phyloP scores from a whole-genome alignment of 345 rosid species.

The Xanthoceras sorbifolium region DNA sequence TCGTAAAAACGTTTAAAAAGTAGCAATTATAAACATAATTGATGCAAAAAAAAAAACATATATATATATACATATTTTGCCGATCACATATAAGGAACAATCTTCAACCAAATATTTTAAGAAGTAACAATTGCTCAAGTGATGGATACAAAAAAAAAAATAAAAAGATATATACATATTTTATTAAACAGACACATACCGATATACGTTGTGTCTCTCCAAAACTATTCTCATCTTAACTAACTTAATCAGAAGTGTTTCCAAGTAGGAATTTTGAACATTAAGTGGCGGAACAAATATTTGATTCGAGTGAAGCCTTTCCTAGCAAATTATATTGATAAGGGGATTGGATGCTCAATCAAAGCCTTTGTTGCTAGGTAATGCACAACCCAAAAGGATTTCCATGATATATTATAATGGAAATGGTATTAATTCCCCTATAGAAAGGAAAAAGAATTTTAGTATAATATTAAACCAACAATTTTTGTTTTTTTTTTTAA shows the following conservation, averaged over 20 bases:
- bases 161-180: too few relatives aligned
- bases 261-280: neutral
- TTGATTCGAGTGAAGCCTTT: constrained; percentile 21
- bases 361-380: constrained; percentile 4
- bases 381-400: neutral
- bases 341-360: constrained; percentile 26
- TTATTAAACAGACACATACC: too few relatives aligned
- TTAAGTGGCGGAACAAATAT: neutral
- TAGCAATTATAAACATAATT: too few relatives aligned
- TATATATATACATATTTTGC: too few relatives aligned
- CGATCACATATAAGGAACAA: constrained; percentile 26
- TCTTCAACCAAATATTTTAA: constrained; percentile 25
- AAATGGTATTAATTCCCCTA: neutral
- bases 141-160: too few relatives aligned
- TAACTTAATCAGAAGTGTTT: too few relatives aligned
- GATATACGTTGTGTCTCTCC: too few relatives aligned
- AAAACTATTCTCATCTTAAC: neutral
- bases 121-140: neutral
- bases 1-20: too few relatives aligned
- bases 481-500: too few relatives aligned
- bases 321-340: constrained; percentile 2
- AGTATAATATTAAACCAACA: too few relatives aligned
- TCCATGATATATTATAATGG: neutral
- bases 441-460: neutral
- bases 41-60: too few relatives aligned